Percentiles rank a stretch among this genome's conserved stretches.
These are phyloP conservation scores for Juncus inflexus DNA, from an alignment of 176 grass and related monocot species.

Conservation along the genomic window DNA sequence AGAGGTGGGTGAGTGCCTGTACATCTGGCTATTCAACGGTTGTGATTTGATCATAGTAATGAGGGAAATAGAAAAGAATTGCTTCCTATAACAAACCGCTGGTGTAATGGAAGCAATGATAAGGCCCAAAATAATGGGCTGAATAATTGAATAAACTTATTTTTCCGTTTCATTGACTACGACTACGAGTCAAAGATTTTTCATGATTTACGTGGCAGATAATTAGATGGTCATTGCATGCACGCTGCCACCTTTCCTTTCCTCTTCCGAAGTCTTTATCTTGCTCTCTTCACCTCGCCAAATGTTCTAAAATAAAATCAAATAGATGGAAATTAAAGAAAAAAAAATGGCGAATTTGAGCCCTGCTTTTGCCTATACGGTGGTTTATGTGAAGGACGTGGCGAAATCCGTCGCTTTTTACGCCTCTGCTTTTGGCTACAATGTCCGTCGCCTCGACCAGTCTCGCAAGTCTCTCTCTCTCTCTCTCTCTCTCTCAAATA, in stretches of 20 bases:
- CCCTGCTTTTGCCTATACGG: constrained; percentile 45
- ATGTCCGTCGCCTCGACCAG: constrained; percentile 58
- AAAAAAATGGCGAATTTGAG: constrained; percentile 36
- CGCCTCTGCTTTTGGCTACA: constrained; percentile 59
- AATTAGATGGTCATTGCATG: constrained; percentile 17
- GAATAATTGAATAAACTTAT: too few species aligned
- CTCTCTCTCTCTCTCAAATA: constrained; percentile 1
- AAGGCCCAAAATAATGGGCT: not conserved
- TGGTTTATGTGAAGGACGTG: constrained; percentile 61
- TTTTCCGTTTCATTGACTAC: too few species aligned
- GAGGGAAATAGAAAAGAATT: not conserved
- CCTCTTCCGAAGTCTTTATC: not conserved
- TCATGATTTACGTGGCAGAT: constrained; percentile 14
- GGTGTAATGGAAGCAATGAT: not conserved
- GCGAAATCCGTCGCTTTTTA: constrained; percentile 58
- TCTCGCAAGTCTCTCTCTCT: constrained; percentile 32
- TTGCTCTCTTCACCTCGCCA: not conserved
- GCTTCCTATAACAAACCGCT: not conserved
- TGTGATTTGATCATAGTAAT: not conserved
- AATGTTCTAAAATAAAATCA: not conserved
- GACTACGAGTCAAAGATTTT: not conserved
- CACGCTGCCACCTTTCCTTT: constrained; percentile 12
- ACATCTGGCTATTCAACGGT: not conserved
- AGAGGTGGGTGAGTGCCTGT: not conserved
- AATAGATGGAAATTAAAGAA: not conserved